A percentile compares a stretch with the other conserved stretches of the same genome.
Conservation (phyloP, 1,284 basidiomycete genomes). For the Kwoniella shivajii region DNA sequence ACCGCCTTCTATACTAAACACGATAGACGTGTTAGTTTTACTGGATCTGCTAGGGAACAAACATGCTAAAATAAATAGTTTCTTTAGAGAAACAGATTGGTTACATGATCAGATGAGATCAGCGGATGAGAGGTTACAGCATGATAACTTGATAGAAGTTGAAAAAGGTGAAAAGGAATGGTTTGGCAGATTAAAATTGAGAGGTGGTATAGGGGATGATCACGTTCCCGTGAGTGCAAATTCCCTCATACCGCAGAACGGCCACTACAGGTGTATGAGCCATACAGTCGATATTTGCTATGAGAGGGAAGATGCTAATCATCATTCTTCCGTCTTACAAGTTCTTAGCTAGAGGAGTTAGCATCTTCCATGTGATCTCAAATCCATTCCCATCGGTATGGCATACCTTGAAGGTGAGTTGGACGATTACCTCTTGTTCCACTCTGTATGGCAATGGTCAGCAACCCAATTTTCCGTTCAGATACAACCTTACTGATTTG, state of each 20-base stretch:
- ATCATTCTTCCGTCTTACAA: constrained; percentile 6
- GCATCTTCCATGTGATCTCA: constrained; percentile 85
- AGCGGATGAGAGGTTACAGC: constrained; percentile 65
- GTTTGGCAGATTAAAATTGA: constrained; percentile 37
- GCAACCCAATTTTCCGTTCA: no score
- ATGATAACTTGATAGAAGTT: constrained; percentile 34
- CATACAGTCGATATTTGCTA: neutral
- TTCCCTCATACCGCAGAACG: neutral
- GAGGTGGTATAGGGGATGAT: constrained; percentile 84
- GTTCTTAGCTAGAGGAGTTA: constrained; percentile 82
- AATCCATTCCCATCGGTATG: constrained; percentile 88
- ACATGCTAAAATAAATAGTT: constrained; percentile 71
- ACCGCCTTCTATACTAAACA: constrained; percentile 66
- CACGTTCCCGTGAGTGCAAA: constrained; percentile 67
- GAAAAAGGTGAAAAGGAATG: constrained; percentile 35
- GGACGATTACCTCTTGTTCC: neutral
- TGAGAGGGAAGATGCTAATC: neutral
- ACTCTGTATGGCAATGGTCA: neutral
- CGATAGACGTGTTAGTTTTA: constrained; percentile 85
- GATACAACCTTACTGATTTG: neutral
- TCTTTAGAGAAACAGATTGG: constrained; percentile 88
- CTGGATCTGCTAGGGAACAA: constrained; percentile 83
- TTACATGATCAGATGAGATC: constrained; percentile 73
- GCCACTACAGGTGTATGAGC: neutral
- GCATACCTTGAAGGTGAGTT: constrained; percentile 76